Percentiles rank a stretch among this genome's conserved stretches.
phyloP scores from a whole-genome alignment of 768 basidiomycete species.

The Mrakia blollopis region DNA sequence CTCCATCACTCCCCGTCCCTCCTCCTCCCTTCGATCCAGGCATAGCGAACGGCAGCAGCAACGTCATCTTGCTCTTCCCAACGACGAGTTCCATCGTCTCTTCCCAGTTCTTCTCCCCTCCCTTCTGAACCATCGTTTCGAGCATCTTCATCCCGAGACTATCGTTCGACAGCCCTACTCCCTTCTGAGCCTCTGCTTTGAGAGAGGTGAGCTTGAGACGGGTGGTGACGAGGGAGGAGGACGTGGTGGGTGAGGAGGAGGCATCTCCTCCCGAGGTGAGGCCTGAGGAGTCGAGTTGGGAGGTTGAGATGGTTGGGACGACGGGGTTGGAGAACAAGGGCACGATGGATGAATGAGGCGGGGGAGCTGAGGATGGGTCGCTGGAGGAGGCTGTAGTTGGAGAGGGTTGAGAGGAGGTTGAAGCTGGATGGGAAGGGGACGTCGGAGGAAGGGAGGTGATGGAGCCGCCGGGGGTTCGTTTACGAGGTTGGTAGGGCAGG shows the following conservation, averaged over 20 bases:
- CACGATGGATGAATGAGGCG: neutral
- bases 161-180: slow-evolving; percentile 42
- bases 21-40: slow-evolving; percentile 48
- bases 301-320: slow-evolving; percentile 29
- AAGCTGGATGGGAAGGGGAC: neutral
- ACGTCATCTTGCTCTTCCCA: slow-evolving; percentile 57
- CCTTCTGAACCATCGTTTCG: slow-evolving; percentile 44
- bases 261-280: neutral
- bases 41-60: slow-evolving; percentile 70
- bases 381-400: neutral
- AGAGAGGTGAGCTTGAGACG: slow-evolving; percentile 43
- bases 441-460: slow-evolving; percentile 19
- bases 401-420: neutral
- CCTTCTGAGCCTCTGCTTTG: slow-evolving; percentile 44
- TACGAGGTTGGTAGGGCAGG: slow-evolving; percentile 27
- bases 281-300: slow-evolving; percentile 17
- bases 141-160: slow-evolving; percentile 45
- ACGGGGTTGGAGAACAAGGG: slow-evolving; percentile 27
- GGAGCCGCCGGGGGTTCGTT: slow-evolving; percentile 30
- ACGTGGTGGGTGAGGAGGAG: neutral
- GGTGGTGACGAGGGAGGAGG: slow-evolving; percentile 35
- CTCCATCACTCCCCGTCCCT: slow-evolving; percentile 34
- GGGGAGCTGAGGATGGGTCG: slow-evolving; percentile 1
- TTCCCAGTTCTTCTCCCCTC: slow-evolving; percentile 42
- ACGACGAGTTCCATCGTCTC: slow-evolving; percentile 40